A percentile compares a stretch with the other conserved stretches of the same genome.
These are phyloP conservation scores for Cavenderia fasciculata DNA, from an alignment of 78 protist genomes.

Conservation along the genomic window DNA sequence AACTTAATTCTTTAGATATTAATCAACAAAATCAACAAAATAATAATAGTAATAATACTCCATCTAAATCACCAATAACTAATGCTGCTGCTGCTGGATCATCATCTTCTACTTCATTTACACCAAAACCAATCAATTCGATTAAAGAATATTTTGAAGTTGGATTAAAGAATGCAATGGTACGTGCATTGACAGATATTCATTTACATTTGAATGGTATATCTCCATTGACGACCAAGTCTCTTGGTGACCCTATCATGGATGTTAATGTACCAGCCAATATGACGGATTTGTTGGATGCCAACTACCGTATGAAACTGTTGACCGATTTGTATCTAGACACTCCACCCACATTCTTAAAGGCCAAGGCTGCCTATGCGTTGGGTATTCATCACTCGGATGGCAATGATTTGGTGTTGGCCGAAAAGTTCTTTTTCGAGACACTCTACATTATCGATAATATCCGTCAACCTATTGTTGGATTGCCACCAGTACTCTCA, in stretches of 20 bases:
- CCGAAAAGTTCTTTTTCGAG: conserved; percentile 76
- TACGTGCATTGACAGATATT: conserved; percentile 53
- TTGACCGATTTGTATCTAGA: conserved; percentile 71
- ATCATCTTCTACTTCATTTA: not conserved
- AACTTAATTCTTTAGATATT: too few relatives aligned
- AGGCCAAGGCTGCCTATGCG: conserved; percentile 80
- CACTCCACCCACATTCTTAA: conserved; percentile 64
- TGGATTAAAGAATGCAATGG: conserved; percentile 68
- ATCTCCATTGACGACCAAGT: conserved; percentile 69
- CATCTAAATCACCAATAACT: conserved; percentile 26
- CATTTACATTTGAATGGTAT: conserved; percentile 81
- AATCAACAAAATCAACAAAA: conserved; percentile 7
- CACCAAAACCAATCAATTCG: conserved; percentile 16
- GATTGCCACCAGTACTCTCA: conserved; percentile 60
- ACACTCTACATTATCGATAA: conserved; percentile 70
- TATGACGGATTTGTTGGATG: conserved; percentile 41
- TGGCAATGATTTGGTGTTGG: conserved; percentile 18
- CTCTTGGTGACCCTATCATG: conserved; percentile 2
- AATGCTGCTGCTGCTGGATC: not conserved
- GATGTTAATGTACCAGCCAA: not conserved
- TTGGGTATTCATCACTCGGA: conserved; percentile 69
- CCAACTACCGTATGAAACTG: conserved; percentile 58
- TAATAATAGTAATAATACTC: not conserved
- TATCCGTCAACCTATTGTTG: conserved; percentile 27
- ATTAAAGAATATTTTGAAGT: conserved; percentile 40